phyloP scores from a whole-genome alignment of 169 alveolate genomes.

The Cryptosporidium muris region DNA sequence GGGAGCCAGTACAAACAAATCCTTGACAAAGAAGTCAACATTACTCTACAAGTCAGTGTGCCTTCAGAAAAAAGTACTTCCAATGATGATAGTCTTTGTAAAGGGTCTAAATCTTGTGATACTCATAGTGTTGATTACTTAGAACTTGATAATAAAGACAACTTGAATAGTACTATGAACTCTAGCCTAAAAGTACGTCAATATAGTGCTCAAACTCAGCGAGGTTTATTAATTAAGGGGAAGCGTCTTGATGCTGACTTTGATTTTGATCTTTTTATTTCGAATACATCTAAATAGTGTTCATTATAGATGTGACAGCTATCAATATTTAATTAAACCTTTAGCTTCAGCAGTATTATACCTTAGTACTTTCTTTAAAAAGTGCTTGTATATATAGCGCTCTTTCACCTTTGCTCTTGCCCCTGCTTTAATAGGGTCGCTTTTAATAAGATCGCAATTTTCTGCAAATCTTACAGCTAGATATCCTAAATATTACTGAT shows the following conservation, averaged over 20 bases:
- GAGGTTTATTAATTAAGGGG: constrained; percentile 8
- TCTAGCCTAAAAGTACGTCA: background rate
- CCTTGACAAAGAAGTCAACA: constrained; percentile 16
- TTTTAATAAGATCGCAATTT: background rate
- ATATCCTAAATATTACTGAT: too few species aligned
- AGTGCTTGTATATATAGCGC: constrained; percentile 17
- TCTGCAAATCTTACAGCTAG: background rate
- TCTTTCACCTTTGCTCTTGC: background rate
- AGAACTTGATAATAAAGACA: background rate
- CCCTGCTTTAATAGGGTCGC: background rate
- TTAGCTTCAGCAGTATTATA: background rate
- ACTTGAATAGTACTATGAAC: background rate
- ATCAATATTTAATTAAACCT: too few species aligned
- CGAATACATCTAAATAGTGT: background rate
- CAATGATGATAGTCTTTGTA: background rate
- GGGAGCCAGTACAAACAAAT: constrained; percentile 42
- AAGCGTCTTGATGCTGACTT: constrained; percentile 47
- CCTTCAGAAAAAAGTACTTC: too few species aligned
- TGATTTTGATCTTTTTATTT: constrained; percentile 53
- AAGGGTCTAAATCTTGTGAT: too few species aligned
- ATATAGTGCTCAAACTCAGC: constrained; percentile 1
- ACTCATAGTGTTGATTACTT: background rate
- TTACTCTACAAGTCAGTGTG: background rate
- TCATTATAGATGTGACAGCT: background rate
- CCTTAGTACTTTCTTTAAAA: background rate